phyloP scores from a whole-genome alignment of 2,329 filamentous ascomycete species.

The Ilyonectria sp. region DNA sequence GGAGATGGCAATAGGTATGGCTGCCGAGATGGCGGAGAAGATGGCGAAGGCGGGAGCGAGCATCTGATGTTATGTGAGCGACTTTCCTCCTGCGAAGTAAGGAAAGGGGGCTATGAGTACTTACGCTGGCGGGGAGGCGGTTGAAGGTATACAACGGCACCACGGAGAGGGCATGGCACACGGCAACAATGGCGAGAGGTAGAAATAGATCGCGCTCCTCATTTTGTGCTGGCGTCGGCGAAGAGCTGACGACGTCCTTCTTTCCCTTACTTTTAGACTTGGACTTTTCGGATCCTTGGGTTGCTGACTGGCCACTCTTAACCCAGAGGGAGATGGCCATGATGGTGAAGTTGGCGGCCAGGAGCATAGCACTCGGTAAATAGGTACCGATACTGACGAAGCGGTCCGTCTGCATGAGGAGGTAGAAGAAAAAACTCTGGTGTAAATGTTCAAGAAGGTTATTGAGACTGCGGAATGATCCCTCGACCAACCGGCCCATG shows the following conservation, averaged over 20 bases:
- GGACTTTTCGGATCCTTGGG: constrained; percentile 40
- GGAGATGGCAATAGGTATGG: constrained; percentile 72
- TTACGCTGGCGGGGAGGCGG: constrained; percentile 76
- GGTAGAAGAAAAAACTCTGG: constrained; percentile 99
- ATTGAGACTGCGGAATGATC: constrained; percentile 92
- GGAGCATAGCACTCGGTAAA: constrained; percentile 95
- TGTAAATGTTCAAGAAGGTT: constrained; percentile 97
- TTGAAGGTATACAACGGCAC: constrained; percentile 92
- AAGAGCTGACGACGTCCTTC: constrained; percentile 50
- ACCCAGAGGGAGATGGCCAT: constrained; percentile 97
- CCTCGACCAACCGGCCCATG: constrained; percentile 90
- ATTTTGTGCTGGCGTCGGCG: constrained; percentile 41
- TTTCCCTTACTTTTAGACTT: constrained; percentile 40
- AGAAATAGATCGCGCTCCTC: constrained; percentile 78
- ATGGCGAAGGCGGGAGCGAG: constrained; percentile 71
- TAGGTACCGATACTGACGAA: constrained; percentile 99
- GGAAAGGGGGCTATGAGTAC: constrained; percentile 44
- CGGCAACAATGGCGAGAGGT: constrained; percentile 80
- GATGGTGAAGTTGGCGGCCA: constrained; percentile 95
- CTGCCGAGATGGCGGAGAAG: constrained; percentile 69
- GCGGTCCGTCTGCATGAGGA: constrained; percentile 90
- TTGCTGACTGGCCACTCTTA: constrained; percentile 77
- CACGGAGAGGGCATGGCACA: constrained; percentile 82
- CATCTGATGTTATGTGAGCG: constrained; percentile 59
- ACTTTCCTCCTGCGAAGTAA: neutral